A percentile compares a stretch with the other conserved stretches of the same genome.
These are phyloP conservation scores for Penicillium palitans DNA, from an alignment of 2,329 filamentous ascomycete species.

Conservation along the genomic window DNA sequence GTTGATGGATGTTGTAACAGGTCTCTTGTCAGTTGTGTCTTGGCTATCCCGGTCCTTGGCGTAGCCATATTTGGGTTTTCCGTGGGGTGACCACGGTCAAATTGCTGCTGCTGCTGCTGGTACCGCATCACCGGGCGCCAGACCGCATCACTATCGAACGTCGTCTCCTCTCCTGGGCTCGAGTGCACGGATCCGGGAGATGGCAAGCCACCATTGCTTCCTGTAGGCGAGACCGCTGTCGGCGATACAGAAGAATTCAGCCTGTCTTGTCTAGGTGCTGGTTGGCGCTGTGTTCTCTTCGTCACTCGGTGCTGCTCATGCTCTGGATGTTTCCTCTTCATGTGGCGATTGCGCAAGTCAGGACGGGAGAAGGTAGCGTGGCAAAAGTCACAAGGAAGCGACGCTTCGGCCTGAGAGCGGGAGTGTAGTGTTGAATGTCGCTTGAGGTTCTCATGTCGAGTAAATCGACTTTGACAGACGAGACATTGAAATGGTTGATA, in stretches of 20 bases:
- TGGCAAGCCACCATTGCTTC: constrained; percentile 1
- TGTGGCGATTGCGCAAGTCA: constrained; percentile 44
- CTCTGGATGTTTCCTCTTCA: constrained; percentile 45
- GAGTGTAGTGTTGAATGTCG: constrained; percentile 45
- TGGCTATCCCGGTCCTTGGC: not conserved
- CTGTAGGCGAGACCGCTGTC: constrained; percentile 2
- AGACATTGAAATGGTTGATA: constrained; percentile 46
- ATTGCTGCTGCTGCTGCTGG: not conserved
- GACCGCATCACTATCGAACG: not conserved
- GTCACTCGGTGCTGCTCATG: constrained; percentile 13
- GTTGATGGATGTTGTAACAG: not conserved
- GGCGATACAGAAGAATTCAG: constrained; percentile 6
- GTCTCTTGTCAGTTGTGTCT: not conserved
- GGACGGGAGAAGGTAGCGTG: constrained; percentile 44
- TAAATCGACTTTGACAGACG: constrained; percentile 42
- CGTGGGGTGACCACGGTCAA: not conserved
- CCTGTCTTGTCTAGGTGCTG: not conserved
- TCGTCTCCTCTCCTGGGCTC: not conserved
- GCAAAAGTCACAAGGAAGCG: constrained; percentile 42
- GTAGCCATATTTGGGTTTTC: not conserved
- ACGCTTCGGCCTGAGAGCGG: constrained; percentile 30
- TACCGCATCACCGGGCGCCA: constrained; percentile 1
- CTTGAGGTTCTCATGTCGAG: constrained; percentile 46
- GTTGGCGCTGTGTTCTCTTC: constrained; percentile 6
- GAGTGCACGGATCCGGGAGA: not conserved